Percentiles rank a stretch among this genome's conserved stretches.
Conservation (phyloP, 352 stramenopile species). For the Phytophthora tubulina region DNA sequence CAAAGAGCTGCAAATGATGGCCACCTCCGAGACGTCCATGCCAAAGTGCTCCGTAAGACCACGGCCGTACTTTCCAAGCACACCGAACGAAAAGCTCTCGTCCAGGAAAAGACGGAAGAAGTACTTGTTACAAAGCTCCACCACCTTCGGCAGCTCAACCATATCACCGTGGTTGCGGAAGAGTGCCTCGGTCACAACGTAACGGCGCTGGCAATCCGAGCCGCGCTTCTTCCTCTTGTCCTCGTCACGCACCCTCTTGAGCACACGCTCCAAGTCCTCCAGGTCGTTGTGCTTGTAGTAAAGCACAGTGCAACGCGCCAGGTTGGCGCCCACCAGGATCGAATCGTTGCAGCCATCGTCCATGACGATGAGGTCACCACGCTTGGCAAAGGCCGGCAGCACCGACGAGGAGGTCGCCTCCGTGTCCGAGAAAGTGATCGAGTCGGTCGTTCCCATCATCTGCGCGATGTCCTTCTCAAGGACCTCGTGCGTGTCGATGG, state of each 20-base stretch:
- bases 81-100: slow-evolving; percentile 95
- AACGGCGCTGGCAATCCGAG: slow-evolving; percentile 93
- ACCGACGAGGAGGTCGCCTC: slow-evolving; percentile 95
- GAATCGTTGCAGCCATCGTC: slow-evolving; percentile 97
- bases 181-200: slow-evolving; percentile 98
- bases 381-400: slow-evolving; percentile 97
- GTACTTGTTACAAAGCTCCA: slow-evolving; percentile 93
- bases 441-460: slow-evolving; percentile 94
- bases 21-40: slow-evolving; percentile 81
- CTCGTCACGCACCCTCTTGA: slow-evolving; percentile 87
- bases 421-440: slow-evolving; percentile 98
- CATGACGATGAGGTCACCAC: slow-evolving; percentile 96
- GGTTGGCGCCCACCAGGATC: slow-evolving; percentile 92
- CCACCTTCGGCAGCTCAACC: slow-evolving; percentile 93
- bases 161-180: slow-evolving; percentile 98
- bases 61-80: slow-evolving; percentile 92
- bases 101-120: slow-evolving; percentile 91
- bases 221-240: slow-evolving; percentile 89
- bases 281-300: slow-evolving; percentile 99
- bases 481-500: slow-evolving; percentile 92
- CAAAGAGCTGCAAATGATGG: slow-evolving; percentile 96
- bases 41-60: slow-evolving; percentile 89
- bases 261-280: slow-evolving; percentile 94
- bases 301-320: slow-evolving; percentile 94
- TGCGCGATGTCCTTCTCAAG: slow-evolving; percentile 93